Percentiles rank a stretch among this genome's conserved stretches.
These are phyloP conservation scores for Aureobasidium sp. DNA, from an alignment of 2,329 filamentous ascomycete genomes.

Conservation along the genomic window DNA sequence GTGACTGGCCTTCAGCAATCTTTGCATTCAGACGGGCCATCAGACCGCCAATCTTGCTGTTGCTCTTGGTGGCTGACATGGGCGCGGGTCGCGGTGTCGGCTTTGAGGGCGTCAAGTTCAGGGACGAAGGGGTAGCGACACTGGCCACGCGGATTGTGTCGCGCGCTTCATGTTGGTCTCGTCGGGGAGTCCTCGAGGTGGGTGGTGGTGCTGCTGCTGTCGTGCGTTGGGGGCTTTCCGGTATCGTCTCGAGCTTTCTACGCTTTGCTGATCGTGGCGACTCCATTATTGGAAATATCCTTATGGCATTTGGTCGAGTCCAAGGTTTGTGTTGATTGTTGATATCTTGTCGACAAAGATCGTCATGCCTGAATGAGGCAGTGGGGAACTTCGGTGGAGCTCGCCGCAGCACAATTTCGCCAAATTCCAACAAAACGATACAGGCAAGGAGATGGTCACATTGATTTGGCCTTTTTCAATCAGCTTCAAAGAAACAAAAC, in stretches of 20 bases:
- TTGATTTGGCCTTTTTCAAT: neutral
- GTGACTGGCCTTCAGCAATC: neutral
- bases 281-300: neutral
- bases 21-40: conserved; percentile 10
- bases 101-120: conserved; percentile 1
- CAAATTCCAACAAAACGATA: neutral
- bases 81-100: neutral
- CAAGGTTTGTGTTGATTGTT: neutral
- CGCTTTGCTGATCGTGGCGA: conserved; percentile 23
- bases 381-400: neutral
- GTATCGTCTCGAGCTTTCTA: conserved; percentile 21
- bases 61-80: conserved; percentile 7
- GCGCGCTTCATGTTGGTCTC: conserved; percentile 2
- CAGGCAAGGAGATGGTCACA: neutral
- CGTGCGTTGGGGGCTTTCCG: neutral
- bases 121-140: neutral
- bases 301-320: neutral
- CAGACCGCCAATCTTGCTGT: conserved; percentile 8
- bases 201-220: neutral
- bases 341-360: neutral
- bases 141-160: conserved; percentile 8
- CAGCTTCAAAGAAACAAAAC: neutral
- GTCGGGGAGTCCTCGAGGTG: neutral
- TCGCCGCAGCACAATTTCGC: neutral
- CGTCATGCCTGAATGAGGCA: neutral